A percentile compares a stretch with the other conserved stretches of the same genome.
These are phyloP conservation scores for Kwoniella heveanensis DNA, from an alignment of 768 basidiomycete genomes.

Conservation along the genomic window DNA sequence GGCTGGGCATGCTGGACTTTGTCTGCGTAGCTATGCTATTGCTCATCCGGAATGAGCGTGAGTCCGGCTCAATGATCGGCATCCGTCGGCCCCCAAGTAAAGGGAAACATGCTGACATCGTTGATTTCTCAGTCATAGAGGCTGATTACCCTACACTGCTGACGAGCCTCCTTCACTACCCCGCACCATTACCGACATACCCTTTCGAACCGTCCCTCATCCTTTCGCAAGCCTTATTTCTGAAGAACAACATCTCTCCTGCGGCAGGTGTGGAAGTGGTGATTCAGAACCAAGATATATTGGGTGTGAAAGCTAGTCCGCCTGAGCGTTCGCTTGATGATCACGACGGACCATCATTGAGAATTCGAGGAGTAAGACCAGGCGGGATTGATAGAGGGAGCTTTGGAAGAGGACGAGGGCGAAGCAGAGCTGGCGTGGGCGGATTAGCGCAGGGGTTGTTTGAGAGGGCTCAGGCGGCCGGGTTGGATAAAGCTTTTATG, in stretches of 20 bases:
- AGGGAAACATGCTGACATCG: too few relatives aligned
- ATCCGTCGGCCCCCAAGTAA: too few relatives aligned
- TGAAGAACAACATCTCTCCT: constrained; percentile 74
- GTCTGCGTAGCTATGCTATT: constrained; percentile 93
- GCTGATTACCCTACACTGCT: constrained; percentile 85
- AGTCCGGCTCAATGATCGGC: constrained; percentile 53
- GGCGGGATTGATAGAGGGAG: constrained; percentile 54
- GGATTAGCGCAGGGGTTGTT: constrained; percentile 53
- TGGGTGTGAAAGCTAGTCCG: constrained; percentile 64
- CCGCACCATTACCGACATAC: constrained; percentile 60
- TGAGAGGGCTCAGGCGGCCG: constrained; percentile 60
- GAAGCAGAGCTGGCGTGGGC: constrained; percentile 32
- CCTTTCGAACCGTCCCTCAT: constrained; percentile 62
- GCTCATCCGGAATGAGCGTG: constrained; percentile 84
- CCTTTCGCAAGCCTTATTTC: constrained; percentile 76
- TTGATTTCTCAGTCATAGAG: constrained; percentile 66
- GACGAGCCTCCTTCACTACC: constrained; percentile 82
- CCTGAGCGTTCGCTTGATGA: constrained; percentile 17
- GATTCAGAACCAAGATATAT: constrained; percentile 76
- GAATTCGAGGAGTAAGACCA: constrained; percentile 4
- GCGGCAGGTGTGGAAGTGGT: constrained; percentile 75
- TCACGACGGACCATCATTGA: neutral
- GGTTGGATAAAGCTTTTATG: constrained; percentile 52
- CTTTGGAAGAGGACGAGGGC: constrained; percentile 51
- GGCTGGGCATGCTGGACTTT: constrained; percentile 77